These are phyloP conservation scores for Trapa bicornis DNA, from an alignment of 345 rosid genomes.

Conservation along the genomic window DNA sequence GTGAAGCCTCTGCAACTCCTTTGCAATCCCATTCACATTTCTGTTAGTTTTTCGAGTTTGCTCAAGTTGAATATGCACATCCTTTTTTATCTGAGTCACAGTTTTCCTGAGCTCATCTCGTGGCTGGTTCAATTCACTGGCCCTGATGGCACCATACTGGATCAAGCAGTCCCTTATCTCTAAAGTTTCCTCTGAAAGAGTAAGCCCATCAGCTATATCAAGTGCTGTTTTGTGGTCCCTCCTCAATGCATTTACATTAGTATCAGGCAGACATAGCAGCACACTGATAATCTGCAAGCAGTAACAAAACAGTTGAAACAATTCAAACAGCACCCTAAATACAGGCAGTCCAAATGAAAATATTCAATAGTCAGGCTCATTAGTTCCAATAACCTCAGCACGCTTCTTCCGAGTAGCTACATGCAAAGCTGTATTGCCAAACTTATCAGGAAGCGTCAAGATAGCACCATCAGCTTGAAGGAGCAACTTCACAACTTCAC, in stretches of 20 bases:
- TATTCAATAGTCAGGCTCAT: neutral
- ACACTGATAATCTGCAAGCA: conserved; percentile 56
- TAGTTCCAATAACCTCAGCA: conserved; percentile 35
- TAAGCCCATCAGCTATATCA: conserved; percentile 76
- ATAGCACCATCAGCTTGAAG: conserved; percentile 60
- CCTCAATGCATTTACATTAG: conserved; percentile 64
- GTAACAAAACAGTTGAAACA: neutral
- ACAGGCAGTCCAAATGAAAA: neutral
- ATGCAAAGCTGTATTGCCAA: conserved; percentile 69
- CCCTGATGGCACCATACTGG: conserved; percentile 59
- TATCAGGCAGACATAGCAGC: conserved; percentile 49
- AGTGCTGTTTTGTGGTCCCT: conserved; percentile 70
- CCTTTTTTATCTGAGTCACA: conserved; percentile 65
- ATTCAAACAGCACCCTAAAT: neutral
- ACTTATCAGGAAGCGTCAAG: conserved; percentile 77
- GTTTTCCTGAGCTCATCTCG: conserved; percentile 67
- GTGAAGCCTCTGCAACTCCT: conserved; percentile 65
- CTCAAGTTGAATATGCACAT: conserved; percentile 75
- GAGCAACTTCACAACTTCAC: conserved; percentile 52
- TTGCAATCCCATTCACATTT: conserved; percentile 67
- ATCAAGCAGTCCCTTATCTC: conserved; percentile 49
- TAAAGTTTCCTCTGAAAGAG: conserved; percentile 50
- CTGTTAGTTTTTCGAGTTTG: conserved; percentile 76
- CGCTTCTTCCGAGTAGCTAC: conserved; percentile 84
- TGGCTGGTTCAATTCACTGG: conserved; percentile 68